Conservation (phyloP, 2,329 filamentous ascomycete genomes). For the Arthrobotrys sinensis region DNA sequence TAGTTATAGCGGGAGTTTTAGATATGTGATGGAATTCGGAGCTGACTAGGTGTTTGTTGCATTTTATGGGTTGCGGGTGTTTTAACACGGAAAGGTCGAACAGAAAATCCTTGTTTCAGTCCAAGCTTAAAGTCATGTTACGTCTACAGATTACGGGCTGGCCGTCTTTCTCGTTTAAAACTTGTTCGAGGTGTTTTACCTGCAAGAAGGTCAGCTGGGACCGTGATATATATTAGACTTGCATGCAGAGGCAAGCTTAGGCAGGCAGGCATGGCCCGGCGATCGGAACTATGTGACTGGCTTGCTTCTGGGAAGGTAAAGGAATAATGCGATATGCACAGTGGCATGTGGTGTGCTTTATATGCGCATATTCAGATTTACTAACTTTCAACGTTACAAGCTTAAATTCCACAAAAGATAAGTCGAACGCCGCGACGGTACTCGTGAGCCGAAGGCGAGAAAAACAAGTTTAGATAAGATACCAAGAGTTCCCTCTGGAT, state of each 20-base stretch:
- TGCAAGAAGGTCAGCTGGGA: constrained; percentile 61
- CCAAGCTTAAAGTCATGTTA: constrained; percentile 22
- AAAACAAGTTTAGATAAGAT: constrained; percentile 33
- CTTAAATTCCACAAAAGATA: neutral
- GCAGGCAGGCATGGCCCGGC: constrained; percentile 16
- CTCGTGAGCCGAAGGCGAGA: constrained; percentile 1
- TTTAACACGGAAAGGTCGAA: neutral
- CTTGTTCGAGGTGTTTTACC: constrained; percentile 28
- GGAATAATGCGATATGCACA: constrained; percentile 18
- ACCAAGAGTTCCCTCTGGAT: constrained; percentile 10
- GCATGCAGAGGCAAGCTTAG: constrained; percentile 44
- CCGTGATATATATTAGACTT: constrained; percentile 44
- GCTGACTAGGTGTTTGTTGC: constrained; percentile 63
- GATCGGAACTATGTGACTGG: constrained; percentile 19
- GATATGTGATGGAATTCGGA: constrained; percentile 14
- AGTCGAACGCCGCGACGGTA: constrained; percentile 7
- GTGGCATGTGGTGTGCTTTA: constrained; percentile 26
- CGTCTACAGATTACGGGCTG: neutral
- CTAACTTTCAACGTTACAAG: neutral
- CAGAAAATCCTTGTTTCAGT: constrained; percentile 39
- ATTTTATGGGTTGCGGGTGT: constrained; percentile 23
- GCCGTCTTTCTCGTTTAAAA: constrained; percentile 7
- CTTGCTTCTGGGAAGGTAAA: constrained; percentile 13
- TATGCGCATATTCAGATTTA: constrained; percentile 14
- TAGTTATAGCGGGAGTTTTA: constrained; percentile 63